Base-by-base conservation (phyloP, 352 stramenopile species). In the Phytophthora macrochlamydospora region DNA sequence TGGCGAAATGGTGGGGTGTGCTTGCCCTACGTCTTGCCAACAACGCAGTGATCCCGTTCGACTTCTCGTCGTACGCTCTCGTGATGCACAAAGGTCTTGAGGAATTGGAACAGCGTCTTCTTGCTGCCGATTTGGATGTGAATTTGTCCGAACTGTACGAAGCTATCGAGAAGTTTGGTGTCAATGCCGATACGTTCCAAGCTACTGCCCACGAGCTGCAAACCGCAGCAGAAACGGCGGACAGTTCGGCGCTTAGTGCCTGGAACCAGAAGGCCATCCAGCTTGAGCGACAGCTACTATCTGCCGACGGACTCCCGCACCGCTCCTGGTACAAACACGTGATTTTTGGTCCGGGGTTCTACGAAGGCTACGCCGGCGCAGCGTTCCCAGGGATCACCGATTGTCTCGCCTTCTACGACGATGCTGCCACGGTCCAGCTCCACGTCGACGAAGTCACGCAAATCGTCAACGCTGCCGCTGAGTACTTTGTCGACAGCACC, bases 1-100 rank as follows among this genome's bases (percentile, higher is more conserved):
- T 70, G 31, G 52, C 81, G 6, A 62, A 73, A 13, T 79, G 85
- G 56, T 88, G 82, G 72, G 79, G 76, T 4, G 42, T 87, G 24
- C 18, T 91, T 11, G 67, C 67, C 2, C 49, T 91, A 30, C 71
- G 75, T 3, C 68, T 92, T 3, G 79, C 81, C 1, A 65, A 75
- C 31, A 44, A 63, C 45, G 42, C 33, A 1, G 42, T 85, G 3
- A 53, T 89, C 5, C 77, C 77, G 40, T 75, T 89, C 56, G 73
- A 85, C 56, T 79, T 68, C 42, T 45, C 67, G 40, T 66, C 65
- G 3, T 78, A 88, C 62, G 71, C 48, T 11, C 45, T 65, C 18
- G 79, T 80, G 24, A 76, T 78, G 70, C 35, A 65, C 42, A 59
- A 70, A 29, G 66, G 57, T 18, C 46, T 78, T 31, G 62, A 46